Conservation (phyloP, 2,329 filamentous ascomycete genomes). For the Diplocarpon mali region DNA sequence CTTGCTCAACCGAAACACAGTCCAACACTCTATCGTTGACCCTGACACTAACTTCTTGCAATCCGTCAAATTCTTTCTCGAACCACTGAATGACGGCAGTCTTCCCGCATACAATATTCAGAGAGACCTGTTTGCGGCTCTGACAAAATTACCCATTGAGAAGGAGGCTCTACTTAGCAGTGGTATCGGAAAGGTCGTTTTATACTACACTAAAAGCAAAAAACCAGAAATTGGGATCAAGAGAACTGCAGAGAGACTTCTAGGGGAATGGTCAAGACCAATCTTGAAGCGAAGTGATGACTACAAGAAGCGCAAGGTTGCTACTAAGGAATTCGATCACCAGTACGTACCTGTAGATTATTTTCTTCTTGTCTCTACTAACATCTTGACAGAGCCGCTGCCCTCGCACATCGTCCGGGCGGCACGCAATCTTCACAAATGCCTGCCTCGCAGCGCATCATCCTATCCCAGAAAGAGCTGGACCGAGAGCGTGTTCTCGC, state of each 20-base stretch:
- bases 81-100: slow-evolving; percentile 87
- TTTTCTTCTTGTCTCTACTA: slow-evolving; percentile 2
- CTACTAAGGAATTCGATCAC: slow-evolving; percentile 53
- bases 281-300: slow-evolving; percentile 91
- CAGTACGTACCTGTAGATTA: slow-evolving; percentile 35
- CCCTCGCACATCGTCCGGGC: slow-evolving; percentile 27
- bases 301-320: slow-evolving; percentile 71
- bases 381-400: slow-evolving; percentile 22
- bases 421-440: slow-evolving; percentile 23
- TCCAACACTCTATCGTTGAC: slow-evolving; percentile 76
- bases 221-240: slow-evolving; percentile 82
- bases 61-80: slow-evolving; percentile 92
- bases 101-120: slow-evolving; percentile 96
- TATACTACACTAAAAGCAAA: slow-evolving; percentile 96
- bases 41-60: slow-evolving; percentile 93
- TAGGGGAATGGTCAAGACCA: slow-evolving; percentile 90
- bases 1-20: slow-evolving; percentile 79
- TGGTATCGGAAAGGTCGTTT: slow-evolving; percentile 88
- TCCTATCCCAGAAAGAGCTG: slow-evolving; percentile 24
- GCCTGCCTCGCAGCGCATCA: slow-evolving; percentile 19
- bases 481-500: slow-evolving; percentile 49
- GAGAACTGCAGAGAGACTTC: slow-evolving; percentile 81
- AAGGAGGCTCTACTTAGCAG: slow-evolving; percentile 85
- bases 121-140: slow-evolving; percentile 76
- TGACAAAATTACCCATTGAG: slow-evolving; percentile 73